Evolutionary conservation across 768 basidiomycete species (phyloP), one percentile per base, ranked within the genome.

Genomic region (Suillus clintonianus): DNA sequence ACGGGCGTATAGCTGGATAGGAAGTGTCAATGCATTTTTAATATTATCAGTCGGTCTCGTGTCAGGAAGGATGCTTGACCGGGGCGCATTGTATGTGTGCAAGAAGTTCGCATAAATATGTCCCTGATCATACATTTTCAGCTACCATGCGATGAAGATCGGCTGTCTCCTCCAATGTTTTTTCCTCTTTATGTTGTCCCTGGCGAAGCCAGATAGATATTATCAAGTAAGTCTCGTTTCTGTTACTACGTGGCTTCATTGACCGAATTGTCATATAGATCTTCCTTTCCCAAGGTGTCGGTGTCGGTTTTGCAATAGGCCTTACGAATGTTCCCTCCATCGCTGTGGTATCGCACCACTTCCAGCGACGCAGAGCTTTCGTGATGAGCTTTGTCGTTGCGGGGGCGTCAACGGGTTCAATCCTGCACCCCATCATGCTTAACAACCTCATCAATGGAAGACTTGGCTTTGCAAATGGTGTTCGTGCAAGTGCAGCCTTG

Each of bases 11-110:
- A 79, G 77, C 8, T 81, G 77, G 78, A 81, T 87, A 65, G 86
- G 85, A 30, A 83, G 84, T 55, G 74, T 80, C 4, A 83, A 85
- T 60, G 67, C 83, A 2, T 79, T 82, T 60, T 67, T 86, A 11
- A 69, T 80, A 6, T 66, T 85, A 30, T 78, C 80, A 0, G 74
- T 76, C 43, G 83, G 84, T 1, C 69, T 85, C 32, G 67, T 85
- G 54, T 76, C 81, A n/a, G 85, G 86, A 3, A 77, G 79, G 19
- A 77, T 80, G 5, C 83, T 82, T 65, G 86, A 86, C 61, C 76
- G 70, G 14, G 86, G 86, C 42, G 81, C 83, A 70, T 85, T 84
- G 82, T 81, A 65, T 24, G 79, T 61, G 32, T 41, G 30, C 15
- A 17, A 60, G 37, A 14, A 6, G 2, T 32, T 37, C 19, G 24